These are phyloP conservation scores for Angophora floribunda DNA, from an alignment of 345 rosid genomes.

Conservation along the genomic window DNA sequence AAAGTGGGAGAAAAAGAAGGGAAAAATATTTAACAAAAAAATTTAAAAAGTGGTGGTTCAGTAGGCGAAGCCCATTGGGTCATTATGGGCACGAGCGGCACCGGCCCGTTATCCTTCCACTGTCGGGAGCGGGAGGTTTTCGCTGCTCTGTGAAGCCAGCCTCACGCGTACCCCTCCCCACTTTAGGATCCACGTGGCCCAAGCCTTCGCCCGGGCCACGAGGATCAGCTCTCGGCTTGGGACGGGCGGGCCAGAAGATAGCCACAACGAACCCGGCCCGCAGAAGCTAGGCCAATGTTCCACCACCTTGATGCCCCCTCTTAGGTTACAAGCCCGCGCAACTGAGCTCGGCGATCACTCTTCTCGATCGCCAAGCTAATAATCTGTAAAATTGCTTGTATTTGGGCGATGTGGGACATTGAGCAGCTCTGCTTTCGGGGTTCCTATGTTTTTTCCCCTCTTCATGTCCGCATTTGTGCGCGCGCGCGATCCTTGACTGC, in stretches of 20 bases:
- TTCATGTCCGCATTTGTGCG: neutral
- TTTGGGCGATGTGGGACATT: neutral
- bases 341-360: neutral
- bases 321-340: constrained; percentile 6
- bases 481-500: neutral
- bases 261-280: neutral
- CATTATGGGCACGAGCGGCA: neutral
- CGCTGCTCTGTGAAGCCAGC: constrained; percentile 47
- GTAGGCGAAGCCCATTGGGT: neutral
- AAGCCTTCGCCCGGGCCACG: neutral
- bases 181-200: neutral
- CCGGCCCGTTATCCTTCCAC: constrained; percentile 27
- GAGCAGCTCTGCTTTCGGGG: neutral
- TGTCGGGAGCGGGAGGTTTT: constrained; percentile 17
- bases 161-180: constrained; percentile 28
- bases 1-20: neutral
- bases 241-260: neutral
- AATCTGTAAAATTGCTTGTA: rapidly evolving
- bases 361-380: rapidly evolving
- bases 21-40: too few relatives aligned
- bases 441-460: neutral
- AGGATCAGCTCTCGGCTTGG: constrained; percentile 14
- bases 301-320: constrained; percentile 6
- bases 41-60: neutral
- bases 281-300: neutral